Evolutionary conservation across 2,329 filamentous ascomycete genomes (phyloP), one percentile per base, ranked within the genome.

Genomic region (Pseudogymnoascus sp.): DNA sequence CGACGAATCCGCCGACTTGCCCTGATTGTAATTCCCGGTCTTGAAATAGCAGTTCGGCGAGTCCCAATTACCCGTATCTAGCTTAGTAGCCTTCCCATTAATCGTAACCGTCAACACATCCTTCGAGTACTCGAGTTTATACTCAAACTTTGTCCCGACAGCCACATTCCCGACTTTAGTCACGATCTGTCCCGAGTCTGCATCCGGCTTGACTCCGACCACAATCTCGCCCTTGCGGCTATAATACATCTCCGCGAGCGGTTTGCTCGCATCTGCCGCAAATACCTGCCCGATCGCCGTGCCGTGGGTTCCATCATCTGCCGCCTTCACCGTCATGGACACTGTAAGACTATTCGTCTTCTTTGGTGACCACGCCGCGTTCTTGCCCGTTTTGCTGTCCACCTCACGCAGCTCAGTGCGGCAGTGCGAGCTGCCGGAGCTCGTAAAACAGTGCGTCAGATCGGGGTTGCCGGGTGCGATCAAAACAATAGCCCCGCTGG

Each of bases 171-270:
- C 69, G 22, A 73, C 64, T 23, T 64, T 58, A 5, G 65, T 71
- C 60, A 69, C 65, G 58, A 69, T 67, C 61, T 68, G 67, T 35
- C 69, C 69, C 25, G 63, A 64, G 25, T 66, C 61, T 2, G 65
- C 68, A 22, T 70, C 68, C 61, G 70, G 69, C 28, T 68, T 66
- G 11, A 73, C 70, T 1, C 70, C 70, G 14, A 72, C 68, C 1
- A 63, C 66, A 52, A 73, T 42, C 2, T 63, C 64, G 12, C 71
- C 71, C 11, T 59, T 63, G 8, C 66, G 63, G 36, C 68, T 70
- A 63, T 69, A 70, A 63, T 70, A 73, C 8, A 73, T 64, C 63
- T 73, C 71, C 7, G 63, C 67, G 19, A 73, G 62, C 4, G 71
- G 71, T 45, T 73, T 72, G 62, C 63, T 68, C 9, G 66, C 69